These are phyloP conservation scores for Globisporangium takayamanum DNA, from an alignment of 352 stramenopile species.

Conservation along the genomic window DNA sequence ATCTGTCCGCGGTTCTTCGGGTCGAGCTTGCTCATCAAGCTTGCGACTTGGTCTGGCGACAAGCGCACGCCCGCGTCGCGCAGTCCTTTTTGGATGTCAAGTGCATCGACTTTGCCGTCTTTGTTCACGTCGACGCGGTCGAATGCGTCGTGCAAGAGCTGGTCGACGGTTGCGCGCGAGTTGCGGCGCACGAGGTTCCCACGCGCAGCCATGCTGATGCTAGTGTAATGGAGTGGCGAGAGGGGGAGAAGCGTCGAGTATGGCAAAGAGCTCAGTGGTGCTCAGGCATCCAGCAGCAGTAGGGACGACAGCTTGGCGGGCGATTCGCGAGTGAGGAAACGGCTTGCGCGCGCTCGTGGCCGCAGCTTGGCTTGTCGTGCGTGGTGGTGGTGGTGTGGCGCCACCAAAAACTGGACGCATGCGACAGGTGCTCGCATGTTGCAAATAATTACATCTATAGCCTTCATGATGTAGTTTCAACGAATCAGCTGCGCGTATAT, in stretches of 20 bases:
- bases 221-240: background rate
- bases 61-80: slow-evolving; percentile 55
- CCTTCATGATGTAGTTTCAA: no score
- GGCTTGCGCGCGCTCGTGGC: no score
- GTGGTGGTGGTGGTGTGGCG: no score
- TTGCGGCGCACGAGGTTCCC: slow-evolving; percentile 61
- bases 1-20: slow-evolving; percentile 61
- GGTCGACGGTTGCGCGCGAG: slow-evolving; percentile 73
- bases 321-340: no score
- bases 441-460: no score
- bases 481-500: no score
- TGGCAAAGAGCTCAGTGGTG: no score
- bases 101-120: slow-evolving; percentile 60
- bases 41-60: slow-evolving; percentile 40
- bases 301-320: no score
- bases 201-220: background rate
- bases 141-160: slow-evolving; percentile 67
- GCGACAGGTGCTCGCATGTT: no score
- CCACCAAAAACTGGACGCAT: no score
- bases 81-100: slow-evolving; percentile 72
- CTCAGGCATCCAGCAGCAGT: no score
- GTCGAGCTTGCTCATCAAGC: slow-evolving; percentile 67
- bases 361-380: no score
- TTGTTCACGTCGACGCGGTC: slow-evolving; percentile 62
- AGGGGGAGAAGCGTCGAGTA: background rate